Evolutionary conservation across 164 flowering plant genomes (phyloP).

Genomic region (Aristolochia californica): DNA sequence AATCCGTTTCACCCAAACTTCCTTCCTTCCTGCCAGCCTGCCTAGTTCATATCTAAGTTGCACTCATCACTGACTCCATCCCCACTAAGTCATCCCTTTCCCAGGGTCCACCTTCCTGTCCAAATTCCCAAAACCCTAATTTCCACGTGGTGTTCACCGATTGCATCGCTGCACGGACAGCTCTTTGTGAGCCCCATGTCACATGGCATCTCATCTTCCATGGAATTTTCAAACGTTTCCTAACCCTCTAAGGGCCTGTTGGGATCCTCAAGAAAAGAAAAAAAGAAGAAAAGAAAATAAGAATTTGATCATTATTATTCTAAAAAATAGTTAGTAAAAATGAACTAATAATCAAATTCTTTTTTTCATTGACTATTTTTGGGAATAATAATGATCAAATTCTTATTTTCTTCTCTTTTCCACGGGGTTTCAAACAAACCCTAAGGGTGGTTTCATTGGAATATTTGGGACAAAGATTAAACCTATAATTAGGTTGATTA

Average conservation of each 20-base stretch:
- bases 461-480: background rate
- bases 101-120: too few species aligned
- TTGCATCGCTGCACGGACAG: too few species aligned
- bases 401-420: too few species aligned
- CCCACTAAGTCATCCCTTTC: background rate
- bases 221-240: constrained; percentile 8
- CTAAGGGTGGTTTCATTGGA: constrained; percentile 1
- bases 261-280: too few species aligned
- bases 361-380: too few species aligned
- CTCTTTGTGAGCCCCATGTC: background rate
- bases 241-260: background rate
- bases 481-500: background rate
- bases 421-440: too few species aligned
- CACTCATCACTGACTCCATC: constrained; percentile 8
- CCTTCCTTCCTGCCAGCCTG: background rate
- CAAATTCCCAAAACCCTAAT: background rate
- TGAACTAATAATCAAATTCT: too few species aligned
- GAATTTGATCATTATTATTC: too few species aligned
- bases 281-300: too few species aligned
- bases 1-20: background rate
- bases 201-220: constrained; percentile 1
- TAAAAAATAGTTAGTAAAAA: too few species aligned
- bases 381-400: too few species aligned
- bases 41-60: background rate
- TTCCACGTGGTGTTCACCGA: too few species aligned